Conservation (phyloP, 345 rosid genomes). For the Populus nigra region DNA sequence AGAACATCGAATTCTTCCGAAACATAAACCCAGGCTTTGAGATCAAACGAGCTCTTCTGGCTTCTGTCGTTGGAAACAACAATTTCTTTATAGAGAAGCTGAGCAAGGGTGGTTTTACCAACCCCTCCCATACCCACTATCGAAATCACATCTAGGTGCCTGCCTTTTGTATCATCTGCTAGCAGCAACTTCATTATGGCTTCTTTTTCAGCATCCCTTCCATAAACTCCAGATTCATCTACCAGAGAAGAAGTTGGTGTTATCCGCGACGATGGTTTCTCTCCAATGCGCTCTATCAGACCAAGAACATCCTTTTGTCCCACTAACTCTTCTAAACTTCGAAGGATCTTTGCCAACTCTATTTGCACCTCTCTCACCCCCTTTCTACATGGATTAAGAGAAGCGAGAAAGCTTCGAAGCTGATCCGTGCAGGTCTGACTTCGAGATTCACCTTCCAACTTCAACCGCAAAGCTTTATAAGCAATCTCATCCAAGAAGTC, state of each 20-base stretch:
- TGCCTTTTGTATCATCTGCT: neutral
- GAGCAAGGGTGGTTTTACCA: constrained; percentile 7
- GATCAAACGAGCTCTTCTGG: neutral
- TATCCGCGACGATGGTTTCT: neutral
- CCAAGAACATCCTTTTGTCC: constrained; percentile 19
- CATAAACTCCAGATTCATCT: constrained; percentile 22
- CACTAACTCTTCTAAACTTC: constrained; percentile 9
- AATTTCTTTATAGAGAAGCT: neutral
- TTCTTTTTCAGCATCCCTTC: constrained; percentile 17
- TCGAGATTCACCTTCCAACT: neutral
- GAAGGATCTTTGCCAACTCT: constrained; percentile 3
- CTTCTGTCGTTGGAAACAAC: neutral
- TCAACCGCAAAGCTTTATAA: neutral
- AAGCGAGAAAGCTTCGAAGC: neutral
- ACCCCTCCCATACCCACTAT: constrained; percentile 21
- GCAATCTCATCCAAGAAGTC: constrained; percentile 12
- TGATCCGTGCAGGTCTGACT: neutral
- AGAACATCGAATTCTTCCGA: neutral
- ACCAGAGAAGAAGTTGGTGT: constrained; percentile 15
- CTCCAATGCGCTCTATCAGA: constrained; percentile 4
- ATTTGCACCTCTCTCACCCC: neutral
- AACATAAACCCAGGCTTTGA: constrained; percentile 5
- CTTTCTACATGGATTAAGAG: constrained; percentile 10
- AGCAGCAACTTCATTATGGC: constrained; percentile 1
- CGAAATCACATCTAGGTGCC: constrained; percentile 10